Conservation (phyloP, 148 eudicot species). For the Rhododendron mucronatum region DNA sequence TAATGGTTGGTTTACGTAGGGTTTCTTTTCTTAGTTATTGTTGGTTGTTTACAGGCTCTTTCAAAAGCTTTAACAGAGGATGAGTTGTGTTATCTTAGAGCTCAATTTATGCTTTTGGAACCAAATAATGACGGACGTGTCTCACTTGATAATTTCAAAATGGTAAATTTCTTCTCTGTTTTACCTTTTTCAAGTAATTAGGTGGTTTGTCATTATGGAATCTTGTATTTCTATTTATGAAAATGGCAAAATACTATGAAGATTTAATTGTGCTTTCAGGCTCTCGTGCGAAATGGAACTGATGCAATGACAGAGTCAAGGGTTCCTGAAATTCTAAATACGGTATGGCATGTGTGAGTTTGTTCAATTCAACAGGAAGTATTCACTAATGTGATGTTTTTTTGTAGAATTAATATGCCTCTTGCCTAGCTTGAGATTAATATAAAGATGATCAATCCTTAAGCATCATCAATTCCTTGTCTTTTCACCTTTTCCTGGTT, state of each 20-base stretch:
- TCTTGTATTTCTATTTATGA: neutral
- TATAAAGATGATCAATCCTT: neutral
- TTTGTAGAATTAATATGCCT: neutral
- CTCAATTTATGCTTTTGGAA: slow-evolving; percentile 43
- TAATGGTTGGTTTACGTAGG: neutral
- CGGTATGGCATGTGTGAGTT: slow-evolving; percentile 22
- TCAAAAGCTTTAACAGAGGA: slow-evolving; percentile 70
- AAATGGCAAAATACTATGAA: neutral
- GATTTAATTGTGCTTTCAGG: slow-evolving; percentile 30
- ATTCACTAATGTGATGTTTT: neutral
- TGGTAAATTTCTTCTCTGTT: slow-evolving; percentile 18
- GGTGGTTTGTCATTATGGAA: neutral
- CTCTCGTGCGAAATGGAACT: slow-evolving; percentile 48
- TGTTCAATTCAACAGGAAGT: neutral
- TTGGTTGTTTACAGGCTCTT: slow-evolving; percentile 43
- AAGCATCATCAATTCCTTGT: neutral
- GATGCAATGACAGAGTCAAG: slow-evolving; percentile 69
- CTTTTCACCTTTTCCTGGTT: neutral
- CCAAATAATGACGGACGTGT: slow-evolving; percentile 36
- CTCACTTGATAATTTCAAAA: slow-evolving; percentile 33
- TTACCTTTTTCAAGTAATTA: neutral
- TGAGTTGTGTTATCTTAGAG: slow-evolving; percentile 53
- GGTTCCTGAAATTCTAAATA: slow-evolving; percentile 54
- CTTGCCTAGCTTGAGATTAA: neutral
- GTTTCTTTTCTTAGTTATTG: neutral